Conservation (phyloP, 2,329 filamentous ascomycete genomes). For the Xylaria sp. region DNA sequence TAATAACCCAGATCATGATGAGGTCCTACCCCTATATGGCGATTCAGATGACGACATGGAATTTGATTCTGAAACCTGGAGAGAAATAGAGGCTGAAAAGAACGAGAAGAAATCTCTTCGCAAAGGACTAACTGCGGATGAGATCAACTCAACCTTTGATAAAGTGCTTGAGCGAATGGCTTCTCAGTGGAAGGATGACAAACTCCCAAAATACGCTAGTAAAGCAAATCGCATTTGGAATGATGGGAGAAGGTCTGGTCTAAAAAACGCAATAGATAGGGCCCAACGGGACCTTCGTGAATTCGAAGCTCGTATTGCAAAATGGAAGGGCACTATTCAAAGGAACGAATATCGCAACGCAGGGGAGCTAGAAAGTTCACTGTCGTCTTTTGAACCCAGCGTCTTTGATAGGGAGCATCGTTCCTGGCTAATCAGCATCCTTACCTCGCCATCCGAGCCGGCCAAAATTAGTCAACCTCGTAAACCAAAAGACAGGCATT, state of each 20-base stretch:
- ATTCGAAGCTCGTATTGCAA: slow-evolving; percentile 65
- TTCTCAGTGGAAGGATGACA: slow-evolving; percentile 67
- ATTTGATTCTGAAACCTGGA: slow-evolving; percentile 69
- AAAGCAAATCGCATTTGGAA: slow-evolving; percentile 73
- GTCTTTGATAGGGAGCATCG: slow-evolving; percentile 69
- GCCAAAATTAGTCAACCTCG: slow-evolving; percentile 51
- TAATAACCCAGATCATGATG: slow-evolving; percentile 51
- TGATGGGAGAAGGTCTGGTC: slow-evolving; percentile 58
- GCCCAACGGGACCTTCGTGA: slow-evolving; percentile 57
- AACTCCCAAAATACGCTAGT: slow-evolving; percentile 64
- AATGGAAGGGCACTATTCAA: slow-evolving; percentile 64
- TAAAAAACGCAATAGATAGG: slow-evolving; percentile 56
- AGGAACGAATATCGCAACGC: slow-evolving; percentile 63
- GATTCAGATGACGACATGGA: slow-evolving; percentile 64
- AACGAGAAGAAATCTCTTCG: slow-evolving; percentile 43
- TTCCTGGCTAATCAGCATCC: slow-evolving; percentile 61
- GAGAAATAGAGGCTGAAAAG: slow-evolving; percentile 70
- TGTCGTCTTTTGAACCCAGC: slow-evolving; percentile 70
- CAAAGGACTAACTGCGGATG: slow-evolving; percentile 54
- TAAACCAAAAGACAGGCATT: slow-evolving; percentile 37
- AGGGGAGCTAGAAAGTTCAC: slow-evolving; percentile 65
- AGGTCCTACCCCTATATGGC: slow-evolving; percentile 62
- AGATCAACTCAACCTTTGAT: slow-evolving; percentile 65
- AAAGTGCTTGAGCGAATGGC: slow-evolving; percentile 63
- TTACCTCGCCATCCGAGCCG: slow-evolving; percentile 57